These are phyloP conservation scores for Exophiala sp. DNA, from an alignment of 2,329 filamentous ascomycete species.

Conservation along the genomic window DNA sequence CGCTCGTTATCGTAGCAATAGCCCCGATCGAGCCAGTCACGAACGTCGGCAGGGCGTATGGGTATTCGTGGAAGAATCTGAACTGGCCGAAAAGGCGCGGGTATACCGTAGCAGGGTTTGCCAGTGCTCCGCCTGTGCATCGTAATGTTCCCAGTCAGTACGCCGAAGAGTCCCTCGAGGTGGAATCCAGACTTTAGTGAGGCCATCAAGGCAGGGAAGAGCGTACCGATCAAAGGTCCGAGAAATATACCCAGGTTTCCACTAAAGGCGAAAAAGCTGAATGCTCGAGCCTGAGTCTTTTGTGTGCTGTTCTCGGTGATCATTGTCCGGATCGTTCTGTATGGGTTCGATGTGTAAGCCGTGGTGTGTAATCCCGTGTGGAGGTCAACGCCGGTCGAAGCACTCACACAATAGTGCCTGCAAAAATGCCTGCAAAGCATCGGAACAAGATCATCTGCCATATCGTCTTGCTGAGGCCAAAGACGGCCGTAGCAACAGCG, in stretches of 20 bases:
- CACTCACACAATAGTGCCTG: conserved; percentile 58
- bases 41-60: conserved; percentile 61
- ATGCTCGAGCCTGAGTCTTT: conserved; percentile 65
- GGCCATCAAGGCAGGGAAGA: conserved; percentile 6
- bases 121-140: conserved; percentile 55
- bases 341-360: neutral
- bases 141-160: neutral
- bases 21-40: conserved; percentile 51
- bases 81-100: conserved; percentile 51
- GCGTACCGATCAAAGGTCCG: conserved; percentile 54
- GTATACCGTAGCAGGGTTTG: conserved; percentile 61
- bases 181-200: neutral
- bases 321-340: conserved; percentile 62
- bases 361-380: neutral
- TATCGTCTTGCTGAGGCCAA: conserved; percentile 62
- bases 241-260: conserved; percentile 69
- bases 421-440: conserved; percentile 66
- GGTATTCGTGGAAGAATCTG: conserved; percentile 57
- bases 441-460: conserved; percentile 69
- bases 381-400: neutral
- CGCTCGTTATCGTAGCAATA: conserved; percentile 47
- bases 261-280: conserved; percentile 70
- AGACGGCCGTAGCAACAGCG: conserved; percentile 55
- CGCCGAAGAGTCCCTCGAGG: neutral
- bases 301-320: conserved; percentile 65